phyloP scores from a whole-genome alignment of 371 early-diverging fungal genomes.

The Mucor plumbeus region DNA sequence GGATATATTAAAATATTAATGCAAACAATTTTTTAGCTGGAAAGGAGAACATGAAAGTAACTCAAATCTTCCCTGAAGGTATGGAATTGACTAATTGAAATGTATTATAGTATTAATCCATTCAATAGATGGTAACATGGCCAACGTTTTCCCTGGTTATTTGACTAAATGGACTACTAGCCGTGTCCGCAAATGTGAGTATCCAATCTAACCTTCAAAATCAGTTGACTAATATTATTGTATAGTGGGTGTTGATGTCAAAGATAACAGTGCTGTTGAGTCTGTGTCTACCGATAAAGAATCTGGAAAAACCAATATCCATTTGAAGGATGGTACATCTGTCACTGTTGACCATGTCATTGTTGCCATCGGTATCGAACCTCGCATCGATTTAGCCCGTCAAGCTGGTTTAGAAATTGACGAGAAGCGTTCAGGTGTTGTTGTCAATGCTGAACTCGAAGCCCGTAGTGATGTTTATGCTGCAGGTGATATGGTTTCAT shows the following conservation, averaged over 20 bases:
- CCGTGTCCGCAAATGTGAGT: conserved; percentile 56
- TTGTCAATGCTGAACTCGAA: conserved; percentile 80
- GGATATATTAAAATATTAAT: background rate
- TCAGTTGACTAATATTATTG: background rate
- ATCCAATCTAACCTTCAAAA: too few relatives aligned
- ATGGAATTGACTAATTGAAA: conserved; percentile 1
- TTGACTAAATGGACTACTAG: conserved; percentile 74
- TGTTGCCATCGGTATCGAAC: conserved; percentile 75
- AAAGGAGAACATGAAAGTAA: conserved; percentile 60
- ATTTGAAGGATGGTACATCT: conserved; percentile 50
- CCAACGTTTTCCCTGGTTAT: conserved; percentile 73
- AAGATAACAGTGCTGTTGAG: conserved; percentile 53
- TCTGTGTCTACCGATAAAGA: conserved; percentile 41
- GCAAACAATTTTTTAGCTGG: conserved; percentile 32
- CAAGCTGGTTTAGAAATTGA: conserved; percentile 78
- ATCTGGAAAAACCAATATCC: conserved; percentile 55
- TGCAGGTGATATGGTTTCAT: conserved; percentile 79
- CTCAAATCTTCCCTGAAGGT: conserved; percentile 76
- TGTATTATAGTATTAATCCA: background rate
- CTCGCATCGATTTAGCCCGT: conserved; percentile 70
- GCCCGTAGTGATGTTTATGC: conserved; percentile 74
- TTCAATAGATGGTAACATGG: conserved; percentile 69
- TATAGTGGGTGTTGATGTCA: conserved; percentile 66
- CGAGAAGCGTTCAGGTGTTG: conserved; percentile 68
- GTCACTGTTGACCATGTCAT: conserved; percentile 71